phyloP scores from a whole-genome alignment of 345 rosid genomes.

The Gossypium thurberi region DNA sequence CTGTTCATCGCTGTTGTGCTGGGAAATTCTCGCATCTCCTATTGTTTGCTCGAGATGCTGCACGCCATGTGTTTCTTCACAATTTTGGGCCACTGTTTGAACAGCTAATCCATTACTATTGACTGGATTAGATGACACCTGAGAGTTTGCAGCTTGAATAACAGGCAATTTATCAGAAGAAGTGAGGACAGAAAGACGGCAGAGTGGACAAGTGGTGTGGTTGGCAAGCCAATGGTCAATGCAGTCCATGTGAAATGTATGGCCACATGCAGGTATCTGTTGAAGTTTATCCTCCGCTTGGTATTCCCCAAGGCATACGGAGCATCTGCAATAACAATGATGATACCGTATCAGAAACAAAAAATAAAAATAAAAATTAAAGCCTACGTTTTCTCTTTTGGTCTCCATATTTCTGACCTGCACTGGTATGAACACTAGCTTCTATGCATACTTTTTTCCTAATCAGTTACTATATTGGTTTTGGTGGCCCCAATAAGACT shows the following conservation, averaged over 20 bases:
- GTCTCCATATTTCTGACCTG: background rate
- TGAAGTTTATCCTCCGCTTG: conserved; percentile 80
- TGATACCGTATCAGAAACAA: background rate
- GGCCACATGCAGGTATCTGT: conserved; percentile 73
- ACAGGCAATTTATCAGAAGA: conserved; percentile 25
- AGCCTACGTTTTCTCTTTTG: background rate
- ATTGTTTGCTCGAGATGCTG: conserved; percentile 17
- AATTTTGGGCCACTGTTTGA: conserved; percentile 13
- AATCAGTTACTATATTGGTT: background rate
- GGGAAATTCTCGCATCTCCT: conserved; percentile 10
- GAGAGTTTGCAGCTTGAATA: conserved; percentile 24
- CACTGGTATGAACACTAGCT: background rate
- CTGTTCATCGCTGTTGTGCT: conserved; percentile 12
- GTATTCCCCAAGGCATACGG: conserved; percentile 81
- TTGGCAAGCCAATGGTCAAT: conserved; percentile 82
- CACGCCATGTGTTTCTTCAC: conserved; percentile 20
- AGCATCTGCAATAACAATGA: conserved; percentile 43
- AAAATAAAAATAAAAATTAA: background rate
- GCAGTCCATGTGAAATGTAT: conserved; percentile 88
- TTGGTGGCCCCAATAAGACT: background rate
- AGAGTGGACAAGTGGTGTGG: conserved; percentile 87
- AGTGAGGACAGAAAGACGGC: conserved; percentile 66
- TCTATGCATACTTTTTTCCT: background rate
- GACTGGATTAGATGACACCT: conserved; percentile 13
- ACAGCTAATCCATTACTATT: conserved; percentile 13